Conservation (phyloP, 2,329 filamentous ascomycete species). For the Fusarium buharicum region DNA sequence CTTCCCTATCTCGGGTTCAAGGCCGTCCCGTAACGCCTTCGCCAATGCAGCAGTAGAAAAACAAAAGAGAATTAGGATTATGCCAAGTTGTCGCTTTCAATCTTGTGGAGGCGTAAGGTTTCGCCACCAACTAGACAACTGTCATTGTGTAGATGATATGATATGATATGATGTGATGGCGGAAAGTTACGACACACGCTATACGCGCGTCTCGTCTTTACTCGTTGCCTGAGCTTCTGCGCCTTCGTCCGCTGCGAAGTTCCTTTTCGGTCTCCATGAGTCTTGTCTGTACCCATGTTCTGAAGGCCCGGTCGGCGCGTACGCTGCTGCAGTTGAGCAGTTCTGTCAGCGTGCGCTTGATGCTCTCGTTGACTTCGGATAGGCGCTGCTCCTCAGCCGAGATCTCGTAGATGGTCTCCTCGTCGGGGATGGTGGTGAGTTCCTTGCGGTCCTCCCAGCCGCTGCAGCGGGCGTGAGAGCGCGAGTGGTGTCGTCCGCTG, state of each 20-base stretch:
- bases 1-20: conserved; percentile 14
- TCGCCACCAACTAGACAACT: conserved; percentile 27
- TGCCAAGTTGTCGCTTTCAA: conserved; percentile 15
- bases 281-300: conserved; percentile 68
- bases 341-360: conserved; percentile 70
- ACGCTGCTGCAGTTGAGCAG: conserved; percentile 69
- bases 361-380: conserved; percentile 67
- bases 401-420: conserved; percentile 60
- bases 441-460: conserved; percentile 49
- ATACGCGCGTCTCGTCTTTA: conserved; percentile 21
- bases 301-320: conserved; percentile 61
- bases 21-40: conserved; percentile 32
- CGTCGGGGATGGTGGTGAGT: conserved; percentile 58
- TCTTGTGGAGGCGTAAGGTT: conserved; percentile 11
- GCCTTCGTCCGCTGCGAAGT: conserved; percentile 62
- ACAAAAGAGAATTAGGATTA: conserved; percentile 34
- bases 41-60: conserved; percentile 32
- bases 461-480: conserved; percentile 48
- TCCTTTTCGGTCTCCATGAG: conserved; percentile 71
- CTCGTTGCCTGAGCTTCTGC: conserved; percentile 54
- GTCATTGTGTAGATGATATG: conserved; percentile 6
- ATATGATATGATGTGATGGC: neutral
- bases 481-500: conserved; percentile 44
- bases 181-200: neutral
- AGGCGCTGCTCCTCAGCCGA: conserved; percentile 64